Evolutionary conservation across 1,139 yeast genomes (phyloP).

Genomic region (Magnusiomyces suaveolens): DNA sequence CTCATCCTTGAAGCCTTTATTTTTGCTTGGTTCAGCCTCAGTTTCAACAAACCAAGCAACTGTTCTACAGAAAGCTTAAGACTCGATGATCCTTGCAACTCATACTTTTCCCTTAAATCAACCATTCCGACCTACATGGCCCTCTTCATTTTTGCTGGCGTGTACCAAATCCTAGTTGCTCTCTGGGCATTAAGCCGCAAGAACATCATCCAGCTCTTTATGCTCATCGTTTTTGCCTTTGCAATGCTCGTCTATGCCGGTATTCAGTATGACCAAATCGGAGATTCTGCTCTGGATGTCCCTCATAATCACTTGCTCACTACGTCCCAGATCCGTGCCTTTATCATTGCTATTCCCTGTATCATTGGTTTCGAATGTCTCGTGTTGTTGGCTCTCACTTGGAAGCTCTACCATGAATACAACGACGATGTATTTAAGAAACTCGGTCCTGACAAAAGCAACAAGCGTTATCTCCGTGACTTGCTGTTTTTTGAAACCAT

Average conservation of each 20-base stretch:
- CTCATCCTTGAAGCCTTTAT: slow-evolving; percentile 10
- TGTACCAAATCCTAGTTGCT: slow-evolving; percentile 38
- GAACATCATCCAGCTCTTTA: slow-evolving; percentile 37
- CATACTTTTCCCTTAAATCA: slow-evolving; percentile 17
- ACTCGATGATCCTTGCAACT: slow-evolving; percentile 22
- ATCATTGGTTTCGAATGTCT: slow-evolving; percentile 38
- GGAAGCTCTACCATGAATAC: slow-evolving; percentile 37
- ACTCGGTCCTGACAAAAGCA: slow-evolving; percentile 42
- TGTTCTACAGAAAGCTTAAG: slow-evolving; percentile 13
- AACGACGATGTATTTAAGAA: slow-evolving; percentile 45
- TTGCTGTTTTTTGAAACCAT: slow-evolving; percentile 36
- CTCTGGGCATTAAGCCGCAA: slow-evolving; percentile 38
- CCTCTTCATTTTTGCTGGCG: slow-evolving; percentile 39
- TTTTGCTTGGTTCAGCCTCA: slow-evolving; percentile 20
- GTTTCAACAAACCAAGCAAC: slow-evolving; percentile 7
- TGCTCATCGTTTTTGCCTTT: slow-evolving; percentile 39
- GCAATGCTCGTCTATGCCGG: slow-evolving; percentile 46
- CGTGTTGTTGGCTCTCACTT: slow-evolving; percentile 32
- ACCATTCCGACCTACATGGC: slow-evolving; percentile 35
- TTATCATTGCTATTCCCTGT: slow-evolving; percentile 39
- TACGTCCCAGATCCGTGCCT: neutral
- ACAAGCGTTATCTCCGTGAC: slow-evolving; percentile 36
- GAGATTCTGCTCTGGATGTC: slow-evolving; percentile 25
- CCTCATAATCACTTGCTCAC: neutral
- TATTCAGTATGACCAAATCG: slow-evolving; percentile 41